A percentile compares a stretch with the other conserved stretches of the same genome.
Evolutionary conservation across 139 green algal genomes (phyloP).

Genomic region (Pycnococcus provasolii): DNA sequence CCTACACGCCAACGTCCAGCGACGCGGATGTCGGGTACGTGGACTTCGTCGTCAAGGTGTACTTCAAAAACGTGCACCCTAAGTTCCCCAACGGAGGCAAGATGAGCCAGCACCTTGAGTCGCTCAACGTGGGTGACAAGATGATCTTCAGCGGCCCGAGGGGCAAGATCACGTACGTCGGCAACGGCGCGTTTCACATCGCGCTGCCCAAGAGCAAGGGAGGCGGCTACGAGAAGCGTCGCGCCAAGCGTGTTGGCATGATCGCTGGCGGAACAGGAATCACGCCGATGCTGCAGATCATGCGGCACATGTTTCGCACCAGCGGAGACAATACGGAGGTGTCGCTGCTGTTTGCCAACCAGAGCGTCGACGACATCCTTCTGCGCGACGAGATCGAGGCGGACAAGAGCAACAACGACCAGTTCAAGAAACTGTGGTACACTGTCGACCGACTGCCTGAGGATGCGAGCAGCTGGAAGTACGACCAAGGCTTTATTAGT

Average conservation of each 20-base stretch:
- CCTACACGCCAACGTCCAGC: slow-evolving; percentile 80
- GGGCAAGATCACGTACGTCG: slow-evolving; percentile 81
- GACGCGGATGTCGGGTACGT: slow-evolving; percentile 73
- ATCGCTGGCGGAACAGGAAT: slow-evolving; percentile 89
- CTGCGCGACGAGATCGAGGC: slow-evolving; percentile 75
- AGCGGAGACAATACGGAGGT: slow-evolving; percentile 36
- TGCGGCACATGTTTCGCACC: slow-evolving; percentile 5
- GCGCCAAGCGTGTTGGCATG: slow-evolving; percentile 60
- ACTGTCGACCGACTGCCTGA: slow-evolving; percentile 37
- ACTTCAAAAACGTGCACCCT: slow-evolving; percentile 62
- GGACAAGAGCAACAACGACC: slow-evolving; percentile 10
- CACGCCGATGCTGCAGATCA: slow-evolving; percentile 47
- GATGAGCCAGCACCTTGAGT: slow-evolving; percentile 60
- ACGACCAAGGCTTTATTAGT: slow-evolving; percentile 60
- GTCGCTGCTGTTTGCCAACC: slow-evolving; percentile 86
- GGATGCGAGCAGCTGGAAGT: slow-evolving; percentile 43
- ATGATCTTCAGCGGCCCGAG: slow-evolving; percentile 86
- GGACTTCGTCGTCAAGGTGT: slow-evolving; percentile 91
- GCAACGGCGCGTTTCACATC: slow-evolving; percentile 33
- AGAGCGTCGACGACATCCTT: slow-evolving; percentile 82
- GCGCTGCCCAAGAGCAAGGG: slow-evolving; percentile 22
- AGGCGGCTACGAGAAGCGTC: slow-evolving; percentile 11
- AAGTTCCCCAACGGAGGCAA: slow-evolving; percentile 78
- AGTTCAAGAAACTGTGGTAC: slow-evolving; percentile 34
- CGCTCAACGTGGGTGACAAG: slow-evolving; percentile 69